Evolutionary conservation across 495 filamentous ascomycete genomes (phyloP).

Genomic region (Hyaloscypha variabilis): DNA sequence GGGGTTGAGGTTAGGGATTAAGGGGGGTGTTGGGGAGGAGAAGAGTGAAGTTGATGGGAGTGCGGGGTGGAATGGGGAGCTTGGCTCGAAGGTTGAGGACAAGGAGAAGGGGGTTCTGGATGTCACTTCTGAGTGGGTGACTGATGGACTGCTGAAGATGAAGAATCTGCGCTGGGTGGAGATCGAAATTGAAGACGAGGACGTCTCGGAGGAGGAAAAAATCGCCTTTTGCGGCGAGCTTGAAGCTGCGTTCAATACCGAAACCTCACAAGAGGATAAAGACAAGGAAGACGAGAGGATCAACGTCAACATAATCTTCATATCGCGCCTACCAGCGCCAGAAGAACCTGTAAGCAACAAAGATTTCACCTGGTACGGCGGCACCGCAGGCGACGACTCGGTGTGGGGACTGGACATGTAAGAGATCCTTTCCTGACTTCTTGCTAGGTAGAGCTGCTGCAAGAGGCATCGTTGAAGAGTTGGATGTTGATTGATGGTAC

Average conservation of each 20-base stretch:
- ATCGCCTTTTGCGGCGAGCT: constrained; percentile 2
- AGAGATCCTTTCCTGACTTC: not conserved
- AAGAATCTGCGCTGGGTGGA: not conserved
- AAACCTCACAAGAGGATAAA: not conserved
- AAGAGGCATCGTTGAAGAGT: not conserved
- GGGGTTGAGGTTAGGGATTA: constrained; percentile 19
- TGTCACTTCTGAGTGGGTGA: constrained; percentile 8
- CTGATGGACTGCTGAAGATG: not conserved
- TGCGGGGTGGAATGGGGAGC: constrained; percentile 12
- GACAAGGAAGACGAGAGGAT: not conserved
- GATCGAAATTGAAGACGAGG: constrained; percentile 19
- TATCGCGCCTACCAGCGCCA: constrained; percentile 34
- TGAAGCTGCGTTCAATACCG: constrained; percentile 8
- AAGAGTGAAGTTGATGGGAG: constrained; percentile 27
- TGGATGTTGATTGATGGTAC: not conserved
- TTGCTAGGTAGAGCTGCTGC: not conserved
- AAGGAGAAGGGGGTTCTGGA: constrained; percentile 3
- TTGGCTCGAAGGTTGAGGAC: constrained; percentile 8
- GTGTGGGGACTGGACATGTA: constrained; percentile 7
- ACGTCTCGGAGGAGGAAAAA: not conserved
- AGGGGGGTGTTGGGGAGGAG: constrained; percentile 6
- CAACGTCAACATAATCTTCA: constrained; percentile 24
- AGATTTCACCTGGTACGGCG: constrained; percentile 31
- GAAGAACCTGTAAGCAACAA: constrained; percentile 20
- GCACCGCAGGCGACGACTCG: constrained; percentile 33